Percentiles rank a stretch among this genome's conserved stretches.
Evolutionary conservation across 306 rosid genomes (phyloP).

Genomic region (Carpinus fangiana): DNA sequence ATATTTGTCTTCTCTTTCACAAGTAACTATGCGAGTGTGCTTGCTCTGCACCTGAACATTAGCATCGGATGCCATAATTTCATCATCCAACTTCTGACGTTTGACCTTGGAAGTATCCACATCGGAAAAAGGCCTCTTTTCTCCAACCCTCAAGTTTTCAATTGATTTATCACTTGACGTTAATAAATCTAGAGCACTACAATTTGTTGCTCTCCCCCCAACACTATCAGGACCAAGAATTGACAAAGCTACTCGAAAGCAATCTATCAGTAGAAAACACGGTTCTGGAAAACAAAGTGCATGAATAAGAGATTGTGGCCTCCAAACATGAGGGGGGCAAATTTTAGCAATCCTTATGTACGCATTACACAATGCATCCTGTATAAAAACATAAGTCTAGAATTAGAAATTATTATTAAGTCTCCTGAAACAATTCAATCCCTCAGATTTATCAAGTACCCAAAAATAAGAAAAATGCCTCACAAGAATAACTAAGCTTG

Average conservation of each 20-base stretch:
- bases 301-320: slow-evolving; percentile 70
- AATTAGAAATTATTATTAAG: slow-evolving; percentile 20
- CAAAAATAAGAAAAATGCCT: slow-evolving; percentile 20
- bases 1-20: slow-evolving; percentile 55
- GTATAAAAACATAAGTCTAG: slow-evolving; percentile 28
- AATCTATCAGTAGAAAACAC: slow-evolving; percentile 64
- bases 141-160: slow-evolving; percentile 49
- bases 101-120: slow-evolving; percentile 46
- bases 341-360: slow-evolving; percentile 68
- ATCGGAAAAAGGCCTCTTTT: slow-evolving; percentile 69
- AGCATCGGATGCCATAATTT: slow-evolving; percentile 41
- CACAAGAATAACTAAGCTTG: slow-evolving; percentile 26
- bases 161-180: slow-evolving; percentile 40
- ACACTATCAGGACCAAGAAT: slow-evolving; percentile 66
- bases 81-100: slow-evolving; percentile 59
- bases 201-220: slow-evolving; percentile 43
- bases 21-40: slow-evolving; percentile 38
- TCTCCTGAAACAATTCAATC: slow-evolving; percentile 31
- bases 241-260: slow-evolving; percentile 73
- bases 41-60: slow-evolving; percentile 46
- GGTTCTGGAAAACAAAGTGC: slow-evolving; percentile 60
- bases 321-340: slow-evolving; percentile 85
- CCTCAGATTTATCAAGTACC: slow-evolving; percentile 28
- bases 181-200: slow-evolving; percentile 26
- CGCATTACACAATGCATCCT: slow-evolving; percentile 84